Evolutionary conservation across 805 yeast species (phyloP).

Genomic region (Dipodascus geniculatus): DNA sequence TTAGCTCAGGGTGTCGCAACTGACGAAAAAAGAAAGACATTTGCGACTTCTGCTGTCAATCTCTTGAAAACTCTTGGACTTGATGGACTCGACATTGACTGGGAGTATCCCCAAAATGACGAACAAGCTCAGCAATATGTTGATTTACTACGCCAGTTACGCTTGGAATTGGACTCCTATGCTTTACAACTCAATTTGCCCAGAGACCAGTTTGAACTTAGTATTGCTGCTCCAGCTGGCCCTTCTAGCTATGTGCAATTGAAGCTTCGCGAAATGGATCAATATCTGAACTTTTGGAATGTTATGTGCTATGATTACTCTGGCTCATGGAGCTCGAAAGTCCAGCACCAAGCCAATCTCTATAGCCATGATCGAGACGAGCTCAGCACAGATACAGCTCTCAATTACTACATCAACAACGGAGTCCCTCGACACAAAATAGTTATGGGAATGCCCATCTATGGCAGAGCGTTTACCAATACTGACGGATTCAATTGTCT

Average conservation of each 20-base stretch:
- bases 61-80: slow-evolving; percentile 46
- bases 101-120: slow-evolving; percentile 69
- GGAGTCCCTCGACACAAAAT: slow-evolving; percentile 42
- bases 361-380: slow-evolving; percentile 53
- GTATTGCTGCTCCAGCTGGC: slow-evolving; percentile 72
- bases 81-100: slow-evolving; percentile 89
- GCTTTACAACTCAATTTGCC: slow-evolving; percentile 23
- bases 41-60: slow-evolving; percentile 38
- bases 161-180: slow-evolving; percentile 29
- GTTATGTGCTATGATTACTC: slow-evolving; percentile 85
- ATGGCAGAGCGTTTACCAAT: slow-evolving; percentile 49
- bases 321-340: slow-evolving; percentile 59
- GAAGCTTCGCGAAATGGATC: slow-evolving; percentile 43
- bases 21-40: slow-evolving; percentile 28
- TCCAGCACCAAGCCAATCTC: slow-evolving; percentile 64
- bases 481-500: slow-evolving; percentile 32
- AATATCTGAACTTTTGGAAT: slow-evolving; percentile 58
- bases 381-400: slow-evolving; percentile 38
- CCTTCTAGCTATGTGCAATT: slow-evolving; percentile 33
- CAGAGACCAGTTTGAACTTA: slow-evolving; percentile 33
- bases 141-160: slow-evolving; percentile 31
- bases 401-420: slow-evolving; percentile 30
- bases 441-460: slow-evolving; percentile 80
- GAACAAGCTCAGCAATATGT: slow-evolving; percentile 37
- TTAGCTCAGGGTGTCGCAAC: slow-evolving; percentile 38